Conservation (phyloP, 2,329 filamentous ascomycete species). For the Arachnopeziza araneosa region DNA sequence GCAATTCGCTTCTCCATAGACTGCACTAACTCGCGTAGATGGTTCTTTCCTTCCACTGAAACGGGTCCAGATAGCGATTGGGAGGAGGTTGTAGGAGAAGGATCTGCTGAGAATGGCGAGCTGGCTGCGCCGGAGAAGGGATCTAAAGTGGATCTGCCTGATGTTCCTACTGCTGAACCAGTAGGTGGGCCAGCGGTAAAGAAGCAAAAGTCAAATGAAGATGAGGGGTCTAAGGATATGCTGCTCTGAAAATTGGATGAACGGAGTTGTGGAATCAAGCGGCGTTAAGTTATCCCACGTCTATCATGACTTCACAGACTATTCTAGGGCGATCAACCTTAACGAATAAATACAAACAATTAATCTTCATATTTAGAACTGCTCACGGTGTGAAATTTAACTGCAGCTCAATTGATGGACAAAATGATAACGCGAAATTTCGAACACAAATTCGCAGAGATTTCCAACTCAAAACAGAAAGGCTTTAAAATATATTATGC, state of each 20-base stretch:
- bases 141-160: conserved; percentile 31
- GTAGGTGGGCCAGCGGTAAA: conserved; percentile 29
- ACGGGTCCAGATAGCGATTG: conserved; percentile 16
- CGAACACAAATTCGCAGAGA: no score
- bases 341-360: no score
- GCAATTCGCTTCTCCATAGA: neutral
- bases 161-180: conserved; percentile 34
- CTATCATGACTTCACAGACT: neutral
- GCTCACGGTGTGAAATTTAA: no score
- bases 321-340: no score
- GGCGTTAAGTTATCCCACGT: neutral
- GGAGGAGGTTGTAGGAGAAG: conserved; percentile 24
- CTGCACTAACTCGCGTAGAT: conserved; percentile 28
- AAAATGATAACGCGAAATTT: no score
- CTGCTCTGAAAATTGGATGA: neutral
- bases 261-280: neutral
- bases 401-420: no score
- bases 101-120: conserved; percentile 22
- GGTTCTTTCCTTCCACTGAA: conserved; percentile 41
- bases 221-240: neutral
- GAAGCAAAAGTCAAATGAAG: conserved; percentile 29
- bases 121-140: conserved; percentile 15
- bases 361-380: no score
- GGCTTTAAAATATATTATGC: no score
- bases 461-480: no score